These are phyloP conservation scores for Mycogone perniciosa DNA, from an alignment of 2,329 filamentous ascomycete genomes.

Conservation along the genomic window DNA sequence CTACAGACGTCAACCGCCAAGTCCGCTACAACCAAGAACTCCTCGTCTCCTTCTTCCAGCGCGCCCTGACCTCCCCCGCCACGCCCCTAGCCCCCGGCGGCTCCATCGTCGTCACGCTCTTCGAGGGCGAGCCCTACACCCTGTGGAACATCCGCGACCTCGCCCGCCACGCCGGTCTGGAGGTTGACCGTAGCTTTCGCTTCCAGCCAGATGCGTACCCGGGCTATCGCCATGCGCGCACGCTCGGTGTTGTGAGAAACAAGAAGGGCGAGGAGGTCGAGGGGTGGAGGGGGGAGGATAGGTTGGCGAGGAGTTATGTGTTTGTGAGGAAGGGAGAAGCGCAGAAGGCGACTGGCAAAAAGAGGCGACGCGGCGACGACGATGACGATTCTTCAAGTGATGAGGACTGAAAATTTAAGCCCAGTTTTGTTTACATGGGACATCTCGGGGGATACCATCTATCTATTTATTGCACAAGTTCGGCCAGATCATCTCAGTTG, in stretches of 20 bases:
- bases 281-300: conserved; percentile 37
- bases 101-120: conserved; percentile 74
- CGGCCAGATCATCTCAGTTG: too few relatives aligned
- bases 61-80: conserved; percentile 34
- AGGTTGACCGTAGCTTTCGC: conserved; percentile 62
- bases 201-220: conserved; percentile 65
- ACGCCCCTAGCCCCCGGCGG: conserved; percentile 39
- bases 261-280: conserved; percentile 38
- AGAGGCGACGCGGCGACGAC: conserved; percentile 26
- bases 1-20: conserved; percentile 89
- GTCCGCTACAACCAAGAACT: conserved; percentile 85
- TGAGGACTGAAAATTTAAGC: conserved; percentile 14
- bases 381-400: conserved; percentile 30
- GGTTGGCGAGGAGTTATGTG: conserved; percentile 51
- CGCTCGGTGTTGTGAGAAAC: conserved; percentile 57
- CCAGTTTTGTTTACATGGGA: too few relatives aligned
- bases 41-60: conserved; percentile 61
- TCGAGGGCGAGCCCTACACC: conserved; percentile 90
- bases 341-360: conserved; percentile 21
- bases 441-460: too few relatives aligned
- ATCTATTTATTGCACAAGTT: too few relatives aligned
- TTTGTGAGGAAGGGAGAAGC: conserved; percentile 55
- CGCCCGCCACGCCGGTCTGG: conserved; percentile 67
- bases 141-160: conserved; percentile 92
- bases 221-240: conserved; percentile 67